Evolutionary conservation across 1,139 yeast genomes (phyloP).

Genomic region (Scheffersomyces titani): DNA sequence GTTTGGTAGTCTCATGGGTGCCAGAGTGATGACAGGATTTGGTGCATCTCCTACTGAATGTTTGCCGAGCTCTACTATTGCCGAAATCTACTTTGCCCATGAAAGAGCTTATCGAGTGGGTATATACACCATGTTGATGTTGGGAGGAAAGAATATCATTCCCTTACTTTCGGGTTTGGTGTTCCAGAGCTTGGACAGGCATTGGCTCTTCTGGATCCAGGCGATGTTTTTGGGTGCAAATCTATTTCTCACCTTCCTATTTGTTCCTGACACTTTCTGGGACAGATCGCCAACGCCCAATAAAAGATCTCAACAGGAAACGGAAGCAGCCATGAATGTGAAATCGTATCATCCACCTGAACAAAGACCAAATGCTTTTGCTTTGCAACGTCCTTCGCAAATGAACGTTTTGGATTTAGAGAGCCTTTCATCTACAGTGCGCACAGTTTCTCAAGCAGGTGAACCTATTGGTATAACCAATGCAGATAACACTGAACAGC

Average conservation of each 20-base stretch:
- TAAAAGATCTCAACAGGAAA: conserved; percentile 50
- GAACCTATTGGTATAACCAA: conserved; percentile 21
- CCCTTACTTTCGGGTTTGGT: conserved; percentile 60
- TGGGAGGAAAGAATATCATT: conserved; percentile 64
- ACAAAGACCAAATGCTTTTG: conserved; percentile 37
- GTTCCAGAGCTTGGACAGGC: conserved; percentile 50
- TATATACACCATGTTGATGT: conserved; percentile 57
- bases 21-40: conserved; percentile 57
- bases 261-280: conserved; percentile 70
- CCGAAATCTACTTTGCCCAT: conserved; percentile 64
- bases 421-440: conserved; percentile 20
- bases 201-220: conserved; percentile 65
- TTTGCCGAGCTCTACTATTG: conserved; percentile 60
- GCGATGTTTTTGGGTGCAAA: conserved; percentile 54
- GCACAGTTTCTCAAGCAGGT: conserved; percentile 1
- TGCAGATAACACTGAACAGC: not conserved
- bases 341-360: conserved; percentile 26
- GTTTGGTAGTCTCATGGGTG: conserved; percentile 56
- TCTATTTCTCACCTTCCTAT: conserved; percentile 47
- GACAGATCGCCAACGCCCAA: conserved; percentile 55
- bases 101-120: conserved; percentile 68
- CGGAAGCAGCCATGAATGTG: conserved; percentile 50
- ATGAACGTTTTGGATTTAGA: conserved; percentile 19
- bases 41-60: conserved; percentile 67
- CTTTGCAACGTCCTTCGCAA: conserved; percentile 20